Base-by-base conservation (phyloP, 169 alveolate genomes). In the Theileria equi region DNA sequence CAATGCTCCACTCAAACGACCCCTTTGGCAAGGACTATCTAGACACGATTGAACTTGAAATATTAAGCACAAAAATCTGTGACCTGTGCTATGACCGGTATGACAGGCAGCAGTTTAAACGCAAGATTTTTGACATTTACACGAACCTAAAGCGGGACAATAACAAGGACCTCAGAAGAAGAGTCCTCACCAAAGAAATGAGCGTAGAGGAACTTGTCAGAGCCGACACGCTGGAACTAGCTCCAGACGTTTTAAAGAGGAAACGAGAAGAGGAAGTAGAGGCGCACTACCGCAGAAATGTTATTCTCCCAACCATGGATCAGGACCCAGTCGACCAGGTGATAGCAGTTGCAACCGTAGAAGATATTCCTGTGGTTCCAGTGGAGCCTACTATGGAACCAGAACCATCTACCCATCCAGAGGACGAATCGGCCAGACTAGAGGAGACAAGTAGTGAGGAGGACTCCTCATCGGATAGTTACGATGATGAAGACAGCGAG, bases 151-250 rank as follows among this genome's bases (percentile, higher is more conserved):
- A 77, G 57, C 34, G 91, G n/a, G 88, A 67, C 6, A 82, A 62
- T 47, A 84, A 77, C 81, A 38, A 48, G 5, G 91, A 84, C 34
- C 71, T 84, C 32, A 29, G 91, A 49, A 47, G 61, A 50, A 84
- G 64, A 19, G 66, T 84, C 19, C 11, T 84, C 19, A 34, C 81
- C 11, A 66, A 78, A 13, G 21, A 16, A 5, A 68, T 84, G 83
- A n/a, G 79, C 10, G 60, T 82, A 10, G 0, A 25, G 10, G 70
- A 70, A 10, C 79, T 84, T 21, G 53, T 84, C n/a, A 68, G 53
- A 16, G 60, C 81, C 29, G 91, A 84, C 21, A 66, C 91, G 6
- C 41, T 38, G n/a, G 63, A 72, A 44, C 69, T 84, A 25, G 91
- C 91, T 0, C 91, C 91, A 17, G 72, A 59, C 21, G 76, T 34